phyloP scores from a whole-genome alignment of 192 early-diverging fungal genomes.

The Obelidium mucronatum region DNA sequence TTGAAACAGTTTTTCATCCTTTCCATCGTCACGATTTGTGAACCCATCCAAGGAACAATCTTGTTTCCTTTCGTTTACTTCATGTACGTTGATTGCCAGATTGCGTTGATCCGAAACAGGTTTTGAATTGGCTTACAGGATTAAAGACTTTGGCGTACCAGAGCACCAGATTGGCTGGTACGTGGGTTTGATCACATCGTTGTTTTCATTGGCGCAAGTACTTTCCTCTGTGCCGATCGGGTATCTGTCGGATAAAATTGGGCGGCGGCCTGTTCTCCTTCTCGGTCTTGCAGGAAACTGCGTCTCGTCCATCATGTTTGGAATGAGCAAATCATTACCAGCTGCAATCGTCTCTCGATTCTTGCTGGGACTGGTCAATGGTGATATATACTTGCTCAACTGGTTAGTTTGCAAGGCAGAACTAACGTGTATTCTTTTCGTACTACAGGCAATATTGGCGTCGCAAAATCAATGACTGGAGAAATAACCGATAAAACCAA shows the following conservation, averaged over 20 bases:
- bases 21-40: too few relatives aligned
- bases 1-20: too few relatives aligned
- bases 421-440: neutral
- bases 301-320: conserved; percentile 73
- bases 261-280: conserved; percentile 78
- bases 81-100: conserved; percentile 42
- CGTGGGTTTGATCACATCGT: conserved; percentile 71
- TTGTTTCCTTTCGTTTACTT: conserved; percentile 86
- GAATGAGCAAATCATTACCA: conserved; percentile 41
- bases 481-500: conserved; percentile 89
- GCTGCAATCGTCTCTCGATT: neutral
- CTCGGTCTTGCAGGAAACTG: conserved; percentile 77
- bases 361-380: conserved; percentile 67
- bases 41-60: conserved; percentile 61
- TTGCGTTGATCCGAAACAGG: neutral
- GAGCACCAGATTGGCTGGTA: conserved; percentile 75
- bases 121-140: neutral
- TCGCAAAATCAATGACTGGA: conserved; percentile 77
- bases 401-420: neutral
- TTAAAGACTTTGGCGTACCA: conserved; percentile 64
- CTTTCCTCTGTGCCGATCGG: conserved; percentile 65
- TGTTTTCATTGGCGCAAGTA: conserved; percentile 74
- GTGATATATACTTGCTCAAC: neutral
- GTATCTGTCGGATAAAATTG: conserved; percentile 75
- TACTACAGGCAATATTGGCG: conserved; percentile 62